phyloP scores from a whole-genome alignment of 2,329 filamentous ascomycete genomes.

The Monilinia fructicola region DNA sequence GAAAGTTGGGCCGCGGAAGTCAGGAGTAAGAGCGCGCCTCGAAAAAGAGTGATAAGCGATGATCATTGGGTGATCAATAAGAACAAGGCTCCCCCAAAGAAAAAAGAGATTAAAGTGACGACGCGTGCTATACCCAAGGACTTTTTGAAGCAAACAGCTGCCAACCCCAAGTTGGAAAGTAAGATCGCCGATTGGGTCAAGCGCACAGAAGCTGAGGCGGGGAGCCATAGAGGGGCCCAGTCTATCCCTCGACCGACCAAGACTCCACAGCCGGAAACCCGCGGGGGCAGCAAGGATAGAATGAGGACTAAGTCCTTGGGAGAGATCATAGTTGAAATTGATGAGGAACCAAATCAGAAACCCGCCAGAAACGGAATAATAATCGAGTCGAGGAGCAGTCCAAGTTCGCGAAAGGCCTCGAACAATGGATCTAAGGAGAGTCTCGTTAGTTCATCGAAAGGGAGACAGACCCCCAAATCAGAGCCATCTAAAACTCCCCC shows the following conservation, averaged over 20 bases:
- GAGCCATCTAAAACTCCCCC: constrained; percentile 39
- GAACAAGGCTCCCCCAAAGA: constrained; percentile 50
- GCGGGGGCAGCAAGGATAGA: constrained; percentile 14
- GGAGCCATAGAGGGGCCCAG: neutral
- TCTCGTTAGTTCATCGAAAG: constrained; percentile 16
- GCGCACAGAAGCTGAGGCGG: constrained; percentile 28
- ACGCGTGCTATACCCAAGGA: constrained; percentile 51
- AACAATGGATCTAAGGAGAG: constrained; percentile 26
- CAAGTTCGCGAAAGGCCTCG: constrained; percentile 25
- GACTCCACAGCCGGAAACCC: constrained; percentile 19
- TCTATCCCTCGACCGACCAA: constrained; percentile 1
- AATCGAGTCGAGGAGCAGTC: constrained; percentile 11
- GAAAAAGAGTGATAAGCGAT: constrained; percentile 91
- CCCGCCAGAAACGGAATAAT: neutral
- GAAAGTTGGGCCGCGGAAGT: constrained; percentile 29
- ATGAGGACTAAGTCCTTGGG: constrained; percentile 19
- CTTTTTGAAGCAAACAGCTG: constrained; percentile 54
- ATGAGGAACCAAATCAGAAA: constrained; percentile 9
- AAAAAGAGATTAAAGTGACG: constrained; percentile 27
- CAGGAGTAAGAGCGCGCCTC: constrained; percentile 52
- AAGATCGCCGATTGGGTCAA: constrained; percentile 63
- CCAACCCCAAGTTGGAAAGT: constrained; percentile 55
- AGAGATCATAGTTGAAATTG: constrained; percentile 22
- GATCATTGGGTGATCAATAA: constrained; percentile 71
- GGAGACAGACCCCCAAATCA: constrained; percentile 44